Base-by-base conservation (phyloP, 2,329 filamentous ascomycete genomes). In the Talaromyces albobiverticillius region DNA sequence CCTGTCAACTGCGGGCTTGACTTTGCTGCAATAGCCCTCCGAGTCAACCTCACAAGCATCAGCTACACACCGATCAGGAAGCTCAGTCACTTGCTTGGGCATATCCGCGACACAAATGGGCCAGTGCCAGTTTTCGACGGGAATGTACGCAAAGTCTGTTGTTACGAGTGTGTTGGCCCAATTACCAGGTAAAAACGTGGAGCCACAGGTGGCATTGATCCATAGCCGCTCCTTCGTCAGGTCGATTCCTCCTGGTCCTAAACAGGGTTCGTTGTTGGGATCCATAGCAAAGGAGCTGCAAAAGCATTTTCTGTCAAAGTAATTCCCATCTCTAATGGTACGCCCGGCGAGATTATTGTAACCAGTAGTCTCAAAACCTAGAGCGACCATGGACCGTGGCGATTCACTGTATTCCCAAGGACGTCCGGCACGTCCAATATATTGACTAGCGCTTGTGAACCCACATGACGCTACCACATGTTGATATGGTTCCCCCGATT, bases 321-420 rank as follows among this genome's bases (percentile, higher is more conserved):
- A 46, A 22, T 4, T 46, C 0, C 26, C 43, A 3, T 46, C 43
- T 3, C 9, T 9, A 14, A 46, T 32, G 26, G 14, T 1, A 32
- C 5, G 10, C 3, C 26, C 25, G 16, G 43, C 26, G 26, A 46
- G 43, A n/a, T n/a, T n/a, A 22, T 32, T 18, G 7, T 46, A 46
- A 18, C 26, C 43, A 5, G 32, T 29, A 22, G 43, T 46, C 6
- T 46, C 11, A n/a, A 14, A 46, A 13, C 16, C 26, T n/a, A 46
- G 43, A 32, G 43, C 16, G 16, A 46, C n/a, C 6, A 46, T 22
- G 26, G 43, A 46, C 43, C 16, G 43, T 32, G 14, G 43, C 11
- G 43, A 46, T 22, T 46, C 43, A 32, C 25, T 46, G 11, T 46
- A 46, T 11, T 46, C 43, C 43, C 43, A 46, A 46, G 43, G 11